Evolutionary conservation across 2,329 filamentous ascomycete species (phyloP).

Genomic region (Elsinoe batatas): DNA sequence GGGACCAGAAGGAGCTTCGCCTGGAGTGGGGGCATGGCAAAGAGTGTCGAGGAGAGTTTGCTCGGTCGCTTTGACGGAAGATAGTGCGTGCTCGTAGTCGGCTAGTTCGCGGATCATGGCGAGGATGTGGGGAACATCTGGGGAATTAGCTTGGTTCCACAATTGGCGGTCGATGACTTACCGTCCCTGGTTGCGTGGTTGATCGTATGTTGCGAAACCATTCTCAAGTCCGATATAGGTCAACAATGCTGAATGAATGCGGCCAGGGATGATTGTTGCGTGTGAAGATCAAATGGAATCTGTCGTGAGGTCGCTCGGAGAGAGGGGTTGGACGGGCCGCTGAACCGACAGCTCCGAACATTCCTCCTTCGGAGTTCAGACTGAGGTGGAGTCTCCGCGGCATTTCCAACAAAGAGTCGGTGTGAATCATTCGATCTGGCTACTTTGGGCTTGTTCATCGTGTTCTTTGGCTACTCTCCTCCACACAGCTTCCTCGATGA

Average conservation of each 20-base stretch:
- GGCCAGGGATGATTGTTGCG: too few relatives aligned
- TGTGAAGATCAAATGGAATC: too few relatives aligned
- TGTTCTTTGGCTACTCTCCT: too few relatives aligned
- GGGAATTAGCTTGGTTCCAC: not conserved
- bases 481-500: not conserved
- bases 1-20: conserved; percentile 32
- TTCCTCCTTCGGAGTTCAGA: too few relatives aligned
- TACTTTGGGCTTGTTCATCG: too few relatives aligned
- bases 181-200: conserved; percentile 53
- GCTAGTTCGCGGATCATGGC: conserved; percentile 75
- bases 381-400: not conserved
- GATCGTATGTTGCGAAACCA: conserved; percentile 32
- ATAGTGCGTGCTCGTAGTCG: conserved; percentile 70
- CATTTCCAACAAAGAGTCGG: too few relatives aligned
- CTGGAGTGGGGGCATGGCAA: conserved; percentile 54
- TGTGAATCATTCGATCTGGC: too few relatives aligned
- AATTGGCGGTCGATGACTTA: conserved; percentile 23
- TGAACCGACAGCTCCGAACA: too few relatives aligned
- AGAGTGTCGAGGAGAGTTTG: conserved; percentile 63
- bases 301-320: too few relatives aligned
- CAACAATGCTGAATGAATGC: too few relatives aligned
- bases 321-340: too few relatives aligned
- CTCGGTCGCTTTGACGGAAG: conserved; percentile 68
- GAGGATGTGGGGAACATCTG: conserved; percentile 77
- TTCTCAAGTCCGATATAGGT: conserved; percentile 13